Conservation (phyloP, 2,329 filamentous ascomycete species). For the Orbilia oligospora region DNA sequence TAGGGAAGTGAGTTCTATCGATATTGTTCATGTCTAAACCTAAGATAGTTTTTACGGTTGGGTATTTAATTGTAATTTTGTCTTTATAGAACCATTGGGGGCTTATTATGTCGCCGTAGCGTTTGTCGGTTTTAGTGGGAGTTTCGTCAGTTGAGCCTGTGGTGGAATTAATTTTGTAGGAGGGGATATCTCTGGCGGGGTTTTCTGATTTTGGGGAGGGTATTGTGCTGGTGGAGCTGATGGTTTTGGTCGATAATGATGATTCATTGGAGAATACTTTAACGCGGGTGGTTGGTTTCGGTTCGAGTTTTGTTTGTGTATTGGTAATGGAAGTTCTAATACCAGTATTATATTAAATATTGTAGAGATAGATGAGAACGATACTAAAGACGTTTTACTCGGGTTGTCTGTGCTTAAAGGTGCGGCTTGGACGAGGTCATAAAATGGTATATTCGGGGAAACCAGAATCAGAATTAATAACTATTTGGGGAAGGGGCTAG, state of each 20-base stretch:
- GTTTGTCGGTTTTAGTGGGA: conserved; percentile 7
- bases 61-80: neutral
- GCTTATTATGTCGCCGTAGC: neutral
- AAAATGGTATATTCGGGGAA: neutral
- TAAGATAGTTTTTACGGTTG: neutral
- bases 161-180: neutral
- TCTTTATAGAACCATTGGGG: conserved; percentile 4
- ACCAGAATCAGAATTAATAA: neutral
- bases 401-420: neutral
- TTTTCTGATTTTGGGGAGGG: too few relatives aligned
- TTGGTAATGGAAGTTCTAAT: too few relatives aligned
- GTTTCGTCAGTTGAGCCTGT: neutral
- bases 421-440: neutral
- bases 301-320: too few relatives aligned
- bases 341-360: too few relatives aligned
- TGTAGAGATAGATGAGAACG: too few relatives aligned
- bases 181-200: neutral
- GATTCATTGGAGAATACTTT: too few relatives aligned
- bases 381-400: neutral
- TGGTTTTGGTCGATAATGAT: too few relatives aligned
- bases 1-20: neutral
- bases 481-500: neutral
- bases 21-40: neutral
- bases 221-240: too few relatives aligned
- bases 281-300: too few relatives aligned